A percentile compares a stretch with the other conserved stretches of the same genome.
Conservation (phyloP, 1,139 yeast genomes). For the Candida glucosophila region DNA sequence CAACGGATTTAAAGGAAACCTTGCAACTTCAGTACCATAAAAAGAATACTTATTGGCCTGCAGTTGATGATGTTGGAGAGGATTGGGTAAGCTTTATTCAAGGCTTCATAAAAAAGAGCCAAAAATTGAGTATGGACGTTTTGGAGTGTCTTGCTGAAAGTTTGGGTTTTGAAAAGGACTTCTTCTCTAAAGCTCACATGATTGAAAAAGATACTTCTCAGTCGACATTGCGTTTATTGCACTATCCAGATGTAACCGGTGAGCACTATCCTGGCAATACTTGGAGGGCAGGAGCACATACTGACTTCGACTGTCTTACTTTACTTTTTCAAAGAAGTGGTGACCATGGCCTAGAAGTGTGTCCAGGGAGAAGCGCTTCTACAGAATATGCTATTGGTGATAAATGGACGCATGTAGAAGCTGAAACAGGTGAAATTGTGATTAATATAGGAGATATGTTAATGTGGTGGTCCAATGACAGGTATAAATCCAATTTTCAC, state of each 20-base stretch:
- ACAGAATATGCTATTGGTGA: slow-evolving; percentile 19
- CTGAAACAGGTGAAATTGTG: slow-evolving; percentile 20
- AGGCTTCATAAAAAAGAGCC: slow-evolving; percentile 12
- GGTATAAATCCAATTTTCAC: slow-evolving; percentile 18
- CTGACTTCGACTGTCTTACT: slow-evolving; percentile 20
- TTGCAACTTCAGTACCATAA: slow-evolving; percentile 18
- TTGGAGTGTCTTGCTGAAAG: slow-evolving; percentile 15
- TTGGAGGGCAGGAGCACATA: slow-evolving; percentile 24
- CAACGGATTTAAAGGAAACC: slow-evolving; percentile 19
- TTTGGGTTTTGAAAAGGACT: slow-evolving; percentile 14
- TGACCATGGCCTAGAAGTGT: slow-evolving; percentile 20
- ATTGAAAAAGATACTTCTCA: slow-evolving; percentile 14
- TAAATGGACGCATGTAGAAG: slow-evolving; percentile 18
- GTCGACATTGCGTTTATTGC: slow-evolving; percentile 17
- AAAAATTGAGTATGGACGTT: slow-evolving; percentile 11
- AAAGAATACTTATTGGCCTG: slow-evolving; percentile 17
- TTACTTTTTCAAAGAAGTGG: slow-evolving; percentile 19
- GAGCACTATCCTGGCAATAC: slow-evolving; percentile 8
- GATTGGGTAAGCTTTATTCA: slow-evolving; percentile 13
- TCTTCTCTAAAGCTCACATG: slow-evolving; percentile 14
- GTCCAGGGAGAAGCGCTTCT: slow-evolving; percentile 21
- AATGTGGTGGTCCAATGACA: slow-evolving; percentile 23
- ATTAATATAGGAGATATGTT: slow-evolving; percentile 23
- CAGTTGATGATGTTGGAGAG: slow-evolving; percentile 12
- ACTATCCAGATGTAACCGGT: slow-evolving; percentile 15